phyloP scores from a whole-genome alignment of 2,329 filamentous ascomycete genomes.

The Alternaria panax region DNA sequence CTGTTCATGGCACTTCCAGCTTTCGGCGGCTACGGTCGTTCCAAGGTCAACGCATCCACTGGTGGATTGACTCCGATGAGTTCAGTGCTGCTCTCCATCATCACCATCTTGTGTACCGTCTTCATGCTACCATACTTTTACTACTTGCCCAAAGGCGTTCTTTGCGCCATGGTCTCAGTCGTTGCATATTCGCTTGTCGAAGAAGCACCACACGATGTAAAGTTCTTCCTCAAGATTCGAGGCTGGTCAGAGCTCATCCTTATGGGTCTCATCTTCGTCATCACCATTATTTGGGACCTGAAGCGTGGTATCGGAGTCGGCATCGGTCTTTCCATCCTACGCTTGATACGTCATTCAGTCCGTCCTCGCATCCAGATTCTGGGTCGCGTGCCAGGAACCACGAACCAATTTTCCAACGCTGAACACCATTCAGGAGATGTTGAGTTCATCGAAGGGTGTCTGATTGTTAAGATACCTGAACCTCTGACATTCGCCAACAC shows the following conservation, averaged over 20 bases:
- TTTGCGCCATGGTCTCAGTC: constrained; percentile 92
- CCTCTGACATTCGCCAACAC: constrained; percentile 97
- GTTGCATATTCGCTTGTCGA: constrained; percentile 95
- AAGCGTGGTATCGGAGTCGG: constrained; percentile 93
- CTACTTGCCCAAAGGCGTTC: constrained; percentile 94
- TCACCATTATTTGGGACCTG: constrained; percentile 94
- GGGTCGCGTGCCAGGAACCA: constrained; percentile 82
- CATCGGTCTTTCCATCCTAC: constrained; percentile 86
- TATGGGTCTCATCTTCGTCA: constrained; percentile 88
- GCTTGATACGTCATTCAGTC: constrained; percentile 89
- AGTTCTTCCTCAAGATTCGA: constrained; percentile 84
- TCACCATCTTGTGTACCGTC: constrained; percentile 80
- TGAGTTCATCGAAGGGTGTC: constrained; percentile 88
- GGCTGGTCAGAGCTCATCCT: constrained; percentile 86
- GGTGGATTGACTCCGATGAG: constrained; percentile 94
- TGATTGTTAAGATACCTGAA: constrained; percentile 98
- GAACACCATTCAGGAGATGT: constrained; percentile 74
- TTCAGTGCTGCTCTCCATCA: constrained; percentile 82
- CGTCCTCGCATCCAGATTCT: constrained; percentile 95
- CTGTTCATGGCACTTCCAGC: constrained; percentile 92
- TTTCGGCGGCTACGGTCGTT: constrained; percentile 95
- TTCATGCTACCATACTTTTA: constrained; percentile 92
- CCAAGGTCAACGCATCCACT: constrained; percentile 92
- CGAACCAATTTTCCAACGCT: constrained; percentile 82
- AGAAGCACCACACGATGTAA: constrained; percentile 90